phyloP scores from a whole-genome alignment of 495 filamentous ascomycete species.

The Neurospora terricola region DNA sequence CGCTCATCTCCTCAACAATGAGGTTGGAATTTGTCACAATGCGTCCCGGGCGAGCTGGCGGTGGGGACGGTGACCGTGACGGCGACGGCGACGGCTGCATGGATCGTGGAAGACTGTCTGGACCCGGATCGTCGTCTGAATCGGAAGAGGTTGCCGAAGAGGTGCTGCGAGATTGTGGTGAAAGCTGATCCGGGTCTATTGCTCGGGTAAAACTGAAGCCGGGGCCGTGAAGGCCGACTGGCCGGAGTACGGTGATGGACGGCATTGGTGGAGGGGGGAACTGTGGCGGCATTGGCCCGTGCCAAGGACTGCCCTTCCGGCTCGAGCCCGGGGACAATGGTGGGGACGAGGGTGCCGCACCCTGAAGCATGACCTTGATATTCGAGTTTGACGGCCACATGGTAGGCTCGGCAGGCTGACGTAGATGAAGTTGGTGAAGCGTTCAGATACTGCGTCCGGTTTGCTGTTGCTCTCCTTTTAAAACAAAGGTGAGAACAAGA shows the following conservation, averaged over 20 bases:
- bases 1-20: slow-evolving; percentile 36
- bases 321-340: slow-evolving; percentile 36
- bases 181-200: slow-evolving; percentile 36
- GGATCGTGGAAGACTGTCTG: slow-evolving; percentile 22
- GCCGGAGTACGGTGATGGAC: slow-evolving; percentile 26
- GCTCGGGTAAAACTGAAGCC: slow-evolving; percentile 31
- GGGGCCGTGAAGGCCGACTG: slow-evolving; percentile 28
- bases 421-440: background rate
- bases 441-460: background rate
- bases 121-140: slow-evolving; percentile 20
- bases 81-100: slow-evolving; percentile 18
- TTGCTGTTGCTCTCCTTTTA: background rate
- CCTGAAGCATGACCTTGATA: slow-evolving; percentile 30
- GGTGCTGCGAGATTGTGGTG: slow-evolving; percentile 39
- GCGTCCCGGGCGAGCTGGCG: slow-evolving; percentile 15
- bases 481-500: background rate
- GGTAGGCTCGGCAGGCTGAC: slow-evolving; percentile 7
- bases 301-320: slow-evolving; percentile 23
- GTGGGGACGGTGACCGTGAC: slow-evolving; percentile 12
- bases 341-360: slow-evolving; percentile 42
- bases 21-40: slow-evolving; percentile 26
- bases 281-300: slow-evolving; percentile 19
- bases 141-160: slow-evolving; percentile 19
- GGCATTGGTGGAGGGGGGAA: slow-evolving; percentile 18
- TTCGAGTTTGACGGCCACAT: slow-evolving; percentile 43